Conservation (phyloP, 148 eudicot species). For the Chenopodium quinoa region DNA sequence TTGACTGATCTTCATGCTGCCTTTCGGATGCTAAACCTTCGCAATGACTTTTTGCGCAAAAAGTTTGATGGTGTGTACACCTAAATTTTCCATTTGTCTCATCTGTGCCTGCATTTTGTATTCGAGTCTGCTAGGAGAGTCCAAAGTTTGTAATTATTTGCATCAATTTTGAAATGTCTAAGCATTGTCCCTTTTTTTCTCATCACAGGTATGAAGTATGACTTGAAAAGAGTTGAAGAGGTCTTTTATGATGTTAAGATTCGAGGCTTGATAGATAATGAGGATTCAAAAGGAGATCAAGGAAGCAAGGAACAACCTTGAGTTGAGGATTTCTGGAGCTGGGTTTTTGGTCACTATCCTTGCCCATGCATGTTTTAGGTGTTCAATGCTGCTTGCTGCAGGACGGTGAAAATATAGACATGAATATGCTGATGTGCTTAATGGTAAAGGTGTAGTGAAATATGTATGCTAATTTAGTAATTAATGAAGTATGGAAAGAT, state of each 20-base stretch:
- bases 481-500: background rate
- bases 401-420: background rate
- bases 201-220: slow-evolving; percentile 88
- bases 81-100: background rate
- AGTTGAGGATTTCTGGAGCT: background rate
- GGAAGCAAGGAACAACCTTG: slow-evolving; percentile 33
- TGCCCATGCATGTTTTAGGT: background rate
- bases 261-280: slow-evolving; percentile 66
- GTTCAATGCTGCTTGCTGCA: background rate
- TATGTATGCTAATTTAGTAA: background rate
- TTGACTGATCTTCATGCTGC: slow-evolving; percentile 93
- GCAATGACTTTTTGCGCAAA: slow-evolving; percentile 91
- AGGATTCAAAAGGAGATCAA: slow-evolving; percentile 40
- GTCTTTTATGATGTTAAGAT: slow-evolving; percentile 94
- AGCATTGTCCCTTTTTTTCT: background rate
- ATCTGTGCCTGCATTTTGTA: background rate
- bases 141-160: background rate
- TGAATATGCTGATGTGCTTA: background rate
- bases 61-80: slow-evolving; percentile 79
- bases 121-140: background rate
- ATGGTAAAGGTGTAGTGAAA: background rate
- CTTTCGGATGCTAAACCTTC: slow-evolving; percentile 94
- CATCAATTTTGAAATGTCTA: background rate
- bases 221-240: slow-evolving; percentile 88
- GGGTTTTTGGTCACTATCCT: background rate